Conservation (phyloP, 2,329 filamentous ascomycete genomes). For the Simplicillium sp. region DNA sequence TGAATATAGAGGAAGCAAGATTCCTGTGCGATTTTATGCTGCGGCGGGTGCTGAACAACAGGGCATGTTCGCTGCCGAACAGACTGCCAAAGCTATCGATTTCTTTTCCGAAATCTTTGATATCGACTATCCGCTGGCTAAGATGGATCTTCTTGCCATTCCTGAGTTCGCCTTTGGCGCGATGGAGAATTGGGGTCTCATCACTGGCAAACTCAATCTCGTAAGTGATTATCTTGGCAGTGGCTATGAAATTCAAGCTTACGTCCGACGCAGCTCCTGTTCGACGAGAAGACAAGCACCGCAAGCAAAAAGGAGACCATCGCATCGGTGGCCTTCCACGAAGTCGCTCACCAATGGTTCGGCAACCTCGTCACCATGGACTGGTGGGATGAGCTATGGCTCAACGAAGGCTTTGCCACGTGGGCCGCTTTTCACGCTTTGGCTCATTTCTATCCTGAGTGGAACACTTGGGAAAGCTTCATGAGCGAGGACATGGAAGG, state of each 20-base stretch:
- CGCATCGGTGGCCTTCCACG: conserved; percentile 91
- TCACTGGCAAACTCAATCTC: conserved; percentile 80
- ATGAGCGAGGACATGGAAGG: conserved; percentile 87
- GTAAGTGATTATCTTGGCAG: conserved; percentile 8
- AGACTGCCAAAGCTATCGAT: conserved; percentile 78
- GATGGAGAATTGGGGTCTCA: conserved; percentile 97
- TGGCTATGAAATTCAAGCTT: background rate
- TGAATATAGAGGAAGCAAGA: conserved; percentile 78
- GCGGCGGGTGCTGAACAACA: conserved; percentile 85
- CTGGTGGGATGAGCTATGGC: conserved; percentile 96
- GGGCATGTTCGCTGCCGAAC: conserved; percentile 78
- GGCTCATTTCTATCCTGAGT: conserved; percentile 91
- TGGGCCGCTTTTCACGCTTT: conserved; percentile 58
- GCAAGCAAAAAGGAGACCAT: conserved; percentile 88
- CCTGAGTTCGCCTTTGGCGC: conserved; percentile 92
- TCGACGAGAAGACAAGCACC: conserved; percentile 85
- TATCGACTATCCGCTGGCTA: conserved; percentile 52
- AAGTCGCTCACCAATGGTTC: conserved; percentile 96
- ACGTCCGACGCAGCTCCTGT: conserved; percentile 40
- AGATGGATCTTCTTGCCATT: conserved; percentile 68
- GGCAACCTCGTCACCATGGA: conserved; percentile 97
- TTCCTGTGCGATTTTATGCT: conserved; percentile 89
- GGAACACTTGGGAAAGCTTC: conserved; percentile 95
- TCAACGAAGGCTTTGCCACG: conserved; percentile 81
- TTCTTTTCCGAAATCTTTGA: conserved; percentile 96